Conservation (phyloP, 345 rosid genomes). For the Chamaenerion angustifolium region DNA sequence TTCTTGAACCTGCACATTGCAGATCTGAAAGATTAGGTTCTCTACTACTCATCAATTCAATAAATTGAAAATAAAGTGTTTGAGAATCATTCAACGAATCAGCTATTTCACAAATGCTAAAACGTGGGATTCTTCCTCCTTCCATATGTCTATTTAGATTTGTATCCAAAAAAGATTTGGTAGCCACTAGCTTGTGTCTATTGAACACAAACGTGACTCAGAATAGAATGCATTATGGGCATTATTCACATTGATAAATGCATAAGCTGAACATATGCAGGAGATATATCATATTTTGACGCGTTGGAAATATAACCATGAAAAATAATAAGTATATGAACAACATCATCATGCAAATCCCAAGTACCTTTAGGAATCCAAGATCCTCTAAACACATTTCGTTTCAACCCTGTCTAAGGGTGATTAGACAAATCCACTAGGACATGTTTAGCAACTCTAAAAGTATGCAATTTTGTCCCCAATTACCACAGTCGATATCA, state of each 20-base stretch:
- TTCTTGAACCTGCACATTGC: no score
- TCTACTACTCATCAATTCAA: no score
- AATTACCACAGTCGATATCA: background rate
- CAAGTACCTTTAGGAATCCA: slow-evolving; percentile 90
- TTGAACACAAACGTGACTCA: no score
- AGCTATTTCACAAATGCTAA: background rate
- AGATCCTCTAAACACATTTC: slow-evolving; percentile 69
- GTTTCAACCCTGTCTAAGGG: slow-evolving; percentile 19
- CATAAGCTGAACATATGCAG: no score
- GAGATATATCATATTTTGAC: no score
- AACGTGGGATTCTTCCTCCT: background rate
- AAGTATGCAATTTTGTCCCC: slow-evolving; percentile 7
- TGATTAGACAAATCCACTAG: no score
- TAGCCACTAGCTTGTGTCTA: no score
- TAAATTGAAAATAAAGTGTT: background rate
- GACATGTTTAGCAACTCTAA: no score
- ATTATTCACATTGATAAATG: no score
- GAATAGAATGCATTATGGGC: no score
- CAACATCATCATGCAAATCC: background rate
- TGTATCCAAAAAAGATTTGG: background rate
- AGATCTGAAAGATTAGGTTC: no score
- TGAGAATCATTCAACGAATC: background rate
- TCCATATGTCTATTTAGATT: no score
- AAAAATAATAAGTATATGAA: background rate
- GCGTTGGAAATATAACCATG: background rate